Conservation (phyloP, 495 filamentous ascomycete genomes). For the Aspergillus incahuasiensis region DNA sequence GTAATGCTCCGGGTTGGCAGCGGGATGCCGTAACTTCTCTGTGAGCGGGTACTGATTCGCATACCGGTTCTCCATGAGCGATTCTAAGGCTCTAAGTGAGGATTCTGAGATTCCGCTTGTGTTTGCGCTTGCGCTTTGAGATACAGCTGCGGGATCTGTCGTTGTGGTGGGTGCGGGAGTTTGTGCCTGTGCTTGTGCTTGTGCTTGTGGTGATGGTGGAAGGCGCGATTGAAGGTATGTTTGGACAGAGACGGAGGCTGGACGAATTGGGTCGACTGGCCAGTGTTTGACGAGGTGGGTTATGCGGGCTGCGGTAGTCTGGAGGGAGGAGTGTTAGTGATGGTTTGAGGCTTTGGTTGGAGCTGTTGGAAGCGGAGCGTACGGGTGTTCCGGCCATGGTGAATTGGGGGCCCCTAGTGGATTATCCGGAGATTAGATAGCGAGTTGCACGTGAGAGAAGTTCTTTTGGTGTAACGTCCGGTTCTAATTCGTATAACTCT, state of each 20-base stretch:
- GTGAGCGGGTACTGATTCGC: constrained; percentile 62
- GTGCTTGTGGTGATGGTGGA: constrained; percentile 14
- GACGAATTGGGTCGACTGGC: constrained; percentile 75
- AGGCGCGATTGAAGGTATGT: constrained; percentile 61
- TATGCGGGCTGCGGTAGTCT: constrained; percentile 54
- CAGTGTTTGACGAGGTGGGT: constrained; percentile 59
- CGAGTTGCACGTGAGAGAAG: not conserved
- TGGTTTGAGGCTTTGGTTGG: not conserved
- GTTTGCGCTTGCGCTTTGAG: constrained; percentile 15
- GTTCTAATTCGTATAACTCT: not conserved
- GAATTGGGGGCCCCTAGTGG: not conserved
- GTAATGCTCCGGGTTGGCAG: constrained; percentile 74
- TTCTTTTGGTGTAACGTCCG: not conserved
- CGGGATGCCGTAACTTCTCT: constrained; percentile 57
- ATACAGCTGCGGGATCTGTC: too few relatives aligned
- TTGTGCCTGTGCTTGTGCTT: constrained; percentile 14
- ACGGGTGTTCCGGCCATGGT: constrained; percentile 32
- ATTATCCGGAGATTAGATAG: not conserved
- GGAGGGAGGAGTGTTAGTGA: constrained; percentile 12
- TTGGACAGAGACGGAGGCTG: constrained; percentile 67
- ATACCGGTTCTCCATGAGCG: constrained; percentile 71
- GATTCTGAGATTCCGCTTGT: constrained; percentile 47
- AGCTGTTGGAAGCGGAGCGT: constrained; percentile 2
- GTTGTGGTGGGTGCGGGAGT: constrained; percentile 7
- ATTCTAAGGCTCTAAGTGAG: constrained; percentile 66